A percentile compares a stretch with the other conserved stretches of the same genome.
phyloP scores from a whole-genome alignment of 1,284 basidiomycete genomes.

The Tetrapyrgos nigripes region DNA sequence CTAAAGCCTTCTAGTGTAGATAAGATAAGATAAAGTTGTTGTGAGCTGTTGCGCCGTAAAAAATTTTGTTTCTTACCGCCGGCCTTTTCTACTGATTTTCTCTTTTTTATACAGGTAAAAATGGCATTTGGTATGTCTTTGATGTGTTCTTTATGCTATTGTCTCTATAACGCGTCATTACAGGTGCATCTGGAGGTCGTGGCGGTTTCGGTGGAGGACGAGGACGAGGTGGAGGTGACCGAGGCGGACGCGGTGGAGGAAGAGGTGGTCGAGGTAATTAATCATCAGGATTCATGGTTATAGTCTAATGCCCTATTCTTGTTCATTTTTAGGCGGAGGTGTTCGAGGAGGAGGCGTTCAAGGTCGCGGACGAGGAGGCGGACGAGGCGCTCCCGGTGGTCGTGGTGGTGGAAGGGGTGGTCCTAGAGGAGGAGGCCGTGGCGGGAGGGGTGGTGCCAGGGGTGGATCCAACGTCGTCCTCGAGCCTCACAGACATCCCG shows the following conservation, averaged over 20 bases:
- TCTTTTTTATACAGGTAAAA: constrained; percentile 13
- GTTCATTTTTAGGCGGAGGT: constrained; percentile 18
- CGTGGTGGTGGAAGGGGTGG: constrained; percentile 55
- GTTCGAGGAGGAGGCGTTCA: constrained; percentile 37
- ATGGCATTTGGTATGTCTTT: constrained; percentile 31
- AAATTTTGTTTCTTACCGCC: constrained; percentile 10
- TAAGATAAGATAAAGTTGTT: constrained; percentile 8
- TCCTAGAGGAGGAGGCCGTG: constrained; percentile 52
- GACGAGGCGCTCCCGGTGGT: constrained; percentile 44
- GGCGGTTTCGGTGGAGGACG: constrained; percentile 56
- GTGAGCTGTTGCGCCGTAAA: constrained; percentile 2
- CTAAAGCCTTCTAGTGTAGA: constrained; percentile 10
- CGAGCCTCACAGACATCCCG: constrained; percentile 95
- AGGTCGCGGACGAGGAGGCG: constrained; percentile 45
- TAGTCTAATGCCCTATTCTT: background rate
- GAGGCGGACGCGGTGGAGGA: constrained; percentile 38
- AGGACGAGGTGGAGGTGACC: constrained; percentile 34
- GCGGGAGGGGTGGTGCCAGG: constrained; percentile 70
- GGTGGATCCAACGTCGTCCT: constrained; percentile 90
- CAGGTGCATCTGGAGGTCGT: constrained; percentile 60
- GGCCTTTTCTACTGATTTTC: background rate
- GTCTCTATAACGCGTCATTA: background rate
- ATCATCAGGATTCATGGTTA: background rate
- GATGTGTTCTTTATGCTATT: background rate
- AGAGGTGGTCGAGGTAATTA: constrained; percentile 31